These are phyloP conservation scores for Nelumbo lutea DNA, from an alignment of 164 flowering plant genomes.

Conservation along the genomic window DNA sequence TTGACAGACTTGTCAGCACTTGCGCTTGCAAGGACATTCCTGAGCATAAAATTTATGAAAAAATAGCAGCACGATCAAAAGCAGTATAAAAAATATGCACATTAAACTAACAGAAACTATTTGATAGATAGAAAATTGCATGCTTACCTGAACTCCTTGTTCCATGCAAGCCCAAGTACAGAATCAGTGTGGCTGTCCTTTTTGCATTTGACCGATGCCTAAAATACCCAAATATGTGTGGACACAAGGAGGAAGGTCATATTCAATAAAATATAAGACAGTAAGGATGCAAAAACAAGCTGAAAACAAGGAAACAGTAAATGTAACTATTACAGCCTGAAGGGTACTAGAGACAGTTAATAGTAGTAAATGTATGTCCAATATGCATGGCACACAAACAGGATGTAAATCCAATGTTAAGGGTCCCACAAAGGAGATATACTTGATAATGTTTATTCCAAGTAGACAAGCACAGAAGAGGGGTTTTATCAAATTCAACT, in stretches of 20 bases:
- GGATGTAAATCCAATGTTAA: neutral
- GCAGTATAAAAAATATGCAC: neutral
- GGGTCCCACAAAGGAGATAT: neutral
- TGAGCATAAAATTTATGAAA: conserved; percentile 17
- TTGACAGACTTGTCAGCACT: conserved; percentile 88
- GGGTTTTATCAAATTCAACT: too few relatives aligned
- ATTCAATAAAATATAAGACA: neutral
- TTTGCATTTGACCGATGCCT: conserved; percentile 60
- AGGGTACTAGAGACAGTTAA: neutral
- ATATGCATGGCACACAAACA: too few relatives aligned
- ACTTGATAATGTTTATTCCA: neutral
- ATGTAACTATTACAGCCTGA: neutral
- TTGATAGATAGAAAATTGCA: neutral
- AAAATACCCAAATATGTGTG: conserved; percentile 1
- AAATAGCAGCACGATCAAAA: neutral
- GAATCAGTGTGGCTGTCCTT: conserved; percentile 83
- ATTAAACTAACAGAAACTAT: neutral
- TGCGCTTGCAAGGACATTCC: conserved; percentile 94
- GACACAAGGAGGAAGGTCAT: neutral
- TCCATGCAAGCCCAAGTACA: conserved; percentile 95
- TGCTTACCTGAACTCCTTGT: conserved; percentile 73
- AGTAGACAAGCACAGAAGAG: neutral
- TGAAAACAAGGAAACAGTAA: neutral
- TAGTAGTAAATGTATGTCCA: too few relatives aligned
- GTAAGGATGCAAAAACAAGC: neutral